Evolutionary conservation across 2,329 filamentous ascomycete genomes (phyloP).

Genomic region (Claviceps maximensis): DNA sequence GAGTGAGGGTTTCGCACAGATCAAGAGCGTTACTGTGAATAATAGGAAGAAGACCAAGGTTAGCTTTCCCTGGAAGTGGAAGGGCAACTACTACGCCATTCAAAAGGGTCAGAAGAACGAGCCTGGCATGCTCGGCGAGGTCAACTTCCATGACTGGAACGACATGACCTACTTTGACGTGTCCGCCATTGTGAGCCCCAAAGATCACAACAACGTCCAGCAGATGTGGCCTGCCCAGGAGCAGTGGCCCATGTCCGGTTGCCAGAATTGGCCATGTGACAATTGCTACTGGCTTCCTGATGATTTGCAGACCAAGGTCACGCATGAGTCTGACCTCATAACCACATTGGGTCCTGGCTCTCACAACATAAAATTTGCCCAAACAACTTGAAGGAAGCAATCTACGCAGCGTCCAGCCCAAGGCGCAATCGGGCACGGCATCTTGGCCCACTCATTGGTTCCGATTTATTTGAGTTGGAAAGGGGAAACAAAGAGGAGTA

Average conservation of each 20-base stretch:
- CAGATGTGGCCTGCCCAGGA: conserved; percentile 33
- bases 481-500: too few species aligned
- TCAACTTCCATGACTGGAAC: conserved; percentile 33
- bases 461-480: too few species aligned
- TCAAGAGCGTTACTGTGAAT: conserved; percentile 27
- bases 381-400: not conserved
- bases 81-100: conserved; percentile 39
- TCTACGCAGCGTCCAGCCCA: too few species aligned
- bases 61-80: conserved; percentile 29
- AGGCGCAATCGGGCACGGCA: too few species aligned
- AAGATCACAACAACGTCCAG: conserved; percentile 39
- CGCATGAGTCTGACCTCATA: conserved; percentile 33
- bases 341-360: conserved; percentile 32
- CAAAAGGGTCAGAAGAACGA: conserved; percentile 27
- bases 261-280: conserved; percentile 36
- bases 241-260: conserved; percentile 33
- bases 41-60: conserved; percentile 26
- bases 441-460: too few species aligned
- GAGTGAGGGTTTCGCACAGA: conserved; percentile 22
- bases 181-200: conserved; percentile 41
- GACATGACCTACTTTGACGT: conserved; percentile 44
- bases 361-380: conserved; percentile 11
- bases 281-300: conserved; percentile 40
- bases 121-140: conserved; percentile 40
- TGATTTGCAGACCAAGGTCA: conserved; percentile 43